Conservation (phyloP, 805 yeast genomes). For the Saturnispora bothae region DNA sequence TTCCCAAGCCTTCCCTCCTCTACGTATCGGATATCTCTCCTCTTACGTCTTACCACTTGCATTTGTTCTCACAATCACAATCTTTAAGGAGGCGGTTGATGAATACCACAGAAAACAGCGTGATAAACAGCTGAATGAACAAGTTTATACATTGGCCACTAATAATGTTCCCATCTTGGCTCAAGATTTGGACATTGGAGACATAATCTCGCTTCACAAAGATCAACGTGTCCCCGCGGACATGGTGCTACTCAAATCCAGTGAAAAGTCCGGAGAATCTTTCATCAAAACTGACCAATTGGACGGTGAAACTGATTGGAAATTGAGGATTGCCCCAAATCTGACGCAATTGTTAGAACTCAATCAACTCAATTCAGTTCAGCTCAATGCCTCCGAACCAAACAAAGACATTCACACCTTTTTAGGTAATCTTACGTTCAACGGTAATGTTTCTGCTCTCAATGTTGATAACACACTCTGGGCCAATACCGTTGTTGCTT, state of each 20-base stretch:
- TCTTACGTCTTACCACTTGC: conserved; percentile 91
- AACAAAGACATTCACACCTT: conserved; percentile 75
- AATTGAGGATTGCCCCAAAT: conserved; percentile 67
- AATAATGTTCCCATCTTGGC: conserved; percentile 35
- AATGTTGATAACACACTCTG: conserved; percentile 88
- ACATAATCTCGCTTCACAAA: conserved; percentile 66
- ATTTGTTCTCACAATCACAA: conserved; percentile 84
- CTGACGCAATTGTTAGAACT: conserved; percentile 54
- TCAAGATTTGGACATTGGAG: conserved; percentile 73
- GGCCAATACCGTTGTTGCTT: conserved; percentile 97
- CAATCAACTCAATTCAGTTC: conserved; percentile 39
- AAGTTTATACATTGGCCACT: conserved; percentile 62
- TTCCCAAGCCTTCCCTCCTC: conserved; percentile 81
- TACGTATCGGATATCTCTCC: conserved; percentile 86
- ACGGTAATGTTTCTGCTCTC: conserved; percentile 51
- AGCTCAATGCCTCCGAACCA: conserved; percentile 70
- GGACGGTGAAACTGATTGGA: conserved; percentile 99
- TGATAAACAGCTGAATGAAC: conserved; percentile 82
- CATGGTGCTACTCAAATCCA: conserved; percentile 70
- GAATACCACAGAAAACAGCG: conserved; percentile 85
- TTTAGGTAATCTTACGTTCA: conserved; percentile 59
- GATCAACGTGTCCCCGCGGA: conserved; percentile 92
- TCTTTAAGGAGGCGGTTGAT: conserved; percentile 92
- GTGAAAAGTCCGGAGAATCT: conserved; percentile 74
- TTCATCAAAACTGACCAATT: conserved; percentile 95